Evolutionary conservation across 176 grass and related monocot genomes (phyloP).

Genomic region (Elymus sibiricus): DNA sequence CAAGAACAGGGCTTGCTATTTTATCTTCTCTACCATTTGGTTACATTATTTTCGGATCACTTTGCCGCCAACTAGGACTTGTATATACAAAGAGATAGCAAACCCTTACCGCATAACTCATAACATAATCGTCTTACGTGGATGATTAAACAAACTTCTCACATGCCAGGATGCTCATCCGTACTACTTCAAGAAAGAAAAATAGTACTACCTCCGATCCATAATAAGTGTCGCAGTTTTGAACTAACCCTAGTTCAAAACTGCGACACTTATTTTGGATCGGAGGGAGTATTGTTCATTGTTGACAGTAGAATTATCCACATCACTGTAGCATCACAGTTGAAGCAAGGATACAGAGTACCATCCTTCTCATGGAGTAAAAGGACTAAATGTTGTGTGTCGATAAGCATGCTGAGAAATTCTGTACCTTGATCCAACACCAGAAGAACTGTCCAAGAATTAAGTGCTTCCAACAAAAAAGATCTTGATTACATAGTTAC

Average conservation of each 20-base stretch:
- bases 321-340: too few species aligned
- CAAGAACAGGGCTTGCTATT: neutral
- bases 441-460: neutral
- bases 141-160: neutral
- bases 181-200: neutral
- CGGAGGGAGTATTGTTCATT: too few species aligned
- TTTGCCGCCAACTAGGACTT: neutral
- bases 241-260: too few species aligned
- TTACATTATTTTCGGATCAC: neutral
- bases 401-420: neutral
- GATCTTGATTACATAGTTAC: neutral
- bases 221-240: too few species aligned
- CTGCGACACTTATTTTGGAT: too few species aligned
- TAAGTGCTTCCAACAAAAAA: neutral
- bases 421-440: neutral
- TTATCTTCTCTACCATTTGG: neutral
- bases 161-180: neutral
- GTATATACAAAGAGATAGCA: neutral
- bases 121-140: neutral
- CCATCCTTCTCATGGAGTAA: neutral
- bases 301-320: too few species aligned
- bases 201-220: too few species aligned
- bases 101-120: neutral
- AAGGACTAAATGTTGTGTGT: neutral
- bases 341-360: neutral